These are phyloP conservation scores for Trichoderma sp. DNA, from an alignment of 2,329 filamentous ascomycete species.

Conservation along the genomic window DNA sequence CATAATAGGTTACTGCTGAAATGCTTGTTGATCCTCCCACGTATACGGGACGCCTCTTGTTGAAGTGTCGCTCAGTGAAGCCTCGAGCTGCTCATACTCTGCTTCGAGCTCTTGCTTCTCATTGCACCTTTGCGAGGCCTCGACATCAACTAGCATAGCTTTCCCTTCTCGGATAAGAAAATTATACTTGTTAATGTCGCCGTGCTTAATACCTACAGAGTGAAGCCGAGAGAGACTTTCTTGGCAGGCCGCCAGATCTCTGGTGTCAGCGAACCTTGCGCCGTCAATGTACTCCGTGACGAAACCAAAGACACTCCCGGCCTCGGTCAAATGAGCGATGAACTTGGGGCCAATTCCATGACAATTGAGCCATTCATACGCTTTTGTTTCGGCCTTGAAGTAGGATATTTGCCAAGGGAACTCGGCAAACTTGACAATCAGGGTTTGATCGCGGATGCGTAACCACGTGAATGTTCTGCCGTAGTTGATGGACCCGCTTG, in stretches of 20 bases:
- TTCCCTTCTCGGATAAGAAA: background rate
- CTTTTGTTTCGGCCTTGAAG: background rate
- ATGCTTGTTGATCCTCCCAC: background rate
- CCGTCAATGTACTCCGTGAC: background rate
- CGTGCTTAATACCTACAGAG: background rate
- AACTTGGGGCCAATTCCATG: background rate
- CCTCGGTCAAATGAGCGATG: background rate
- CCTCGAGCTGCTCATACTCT: background rate
- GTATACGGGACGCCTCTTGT: background rate
- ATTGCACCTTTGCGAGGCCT: background rate
- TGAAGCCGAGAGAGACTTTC: background rate
- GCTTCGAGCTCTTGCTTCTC: background rate
- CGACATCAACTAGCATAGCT: background rate
- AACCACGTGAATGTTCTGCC: slow-evolving; percentile 31
- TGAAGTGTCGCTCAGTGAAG: background rate
- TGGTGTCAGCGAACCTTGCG: background rate
- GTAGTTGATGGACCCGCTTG: slow-evolving; percentile 24
- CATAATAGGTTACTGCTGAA: background rate
- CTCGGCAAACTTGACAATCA: background rate
- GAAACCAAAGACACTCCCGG: background rate
- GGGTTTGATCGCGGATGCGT: slow-evolving; percentile 19
- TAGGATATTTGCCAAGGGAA: background rate
- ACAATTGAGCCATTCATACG: background rate
- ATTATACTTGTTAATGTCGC: background rate
- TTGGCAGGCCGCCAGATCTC: background rate